Base-by-base conservation (phyloP, 208 protist genomes). In the Porcisia hertigi region DNA sequence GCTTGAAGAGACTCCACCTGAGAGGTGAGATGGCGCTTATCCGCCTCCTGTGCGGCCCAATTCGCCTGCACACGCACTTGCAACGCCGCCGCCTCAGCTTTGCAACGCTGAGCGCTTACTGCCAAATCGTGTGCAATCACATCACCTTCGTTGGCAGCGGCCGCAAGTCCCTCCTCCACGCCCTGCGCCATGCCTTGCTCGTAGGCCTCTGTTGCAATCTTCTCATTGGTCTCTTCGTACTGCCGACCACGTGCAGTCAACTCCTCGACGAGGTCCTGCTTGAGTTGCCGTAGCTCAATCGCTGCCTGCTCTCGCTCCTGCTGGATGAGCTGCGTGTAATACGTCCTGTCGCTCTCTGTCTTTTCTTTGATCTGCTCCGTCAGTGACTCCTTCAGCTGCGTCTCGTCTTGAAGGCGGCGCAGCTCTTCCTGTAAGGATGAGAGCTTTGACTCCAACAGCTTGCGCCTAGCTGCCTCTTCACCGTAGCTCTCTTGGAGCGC, bases 281-380 rank as follows among this genome's bases (percentile, higher is more conserved):
- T 81, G 75, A 95, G 75, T 63, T 91, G 86, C 57, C 84, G 76
- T 66, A 95, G 66, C 71, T 95, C 91, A 36, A 67, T 73, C 23
- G 85, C 34, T 14, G 87, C 83, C 59, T 93, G 86, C 45, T 79
- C 77, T 20, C 88, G 60, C 69, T 95, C 91, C 52, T 93, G 86
- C 65, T 93, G 87, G 57, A 95, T 70, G 67, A 95, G 71, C 55
- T 88, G 81, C 5, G 72, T 81, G 76, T 91, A 95, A 73, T 93
- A 84, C 25, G 83, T 52, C 9, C 79, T 80, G 75, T 95, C 91
- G 67, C 71, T 86, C 49, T 95, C 86, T 69, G 90, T 90, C 79
- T 94, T 94, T 64, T 77, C 77, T 45, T 73, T 69, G 25, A 75
- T 78, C 41, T 92, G 83, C 67, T 91, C 85, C 53, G 88, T 84